These are phyloP conservation scores for Potentilla sterilis DNA, from an alignment of 306 rosid genomes.

Conservation along the genomic window DNA sequence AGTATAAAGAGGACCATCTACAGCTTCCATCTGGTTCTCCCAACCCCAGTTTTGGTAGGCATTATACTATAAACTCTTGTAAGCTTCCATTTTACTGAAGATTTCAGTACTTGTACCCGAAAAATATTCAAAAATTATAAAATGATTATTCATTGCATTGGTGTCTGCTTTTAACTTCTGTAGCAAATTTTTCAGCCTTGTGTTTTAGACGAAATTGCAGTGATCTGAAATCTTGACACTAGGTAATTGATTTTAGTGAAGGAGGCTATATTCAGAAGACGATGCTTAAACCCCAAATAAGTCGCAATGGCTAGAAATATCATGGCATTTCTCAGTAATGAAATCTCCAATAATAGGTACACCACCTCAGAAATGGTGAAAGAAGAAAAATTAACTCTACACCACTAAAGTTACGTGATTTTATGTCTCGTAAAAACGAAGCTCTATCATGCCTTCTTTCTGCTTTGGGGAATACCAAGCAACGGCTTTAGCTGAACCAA, in stretches of 20 bases:
- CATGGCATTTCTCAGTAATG: neutral
- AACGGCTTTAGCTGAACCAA: conserved; percentile 91
- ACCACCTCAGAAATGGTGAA: neutral
- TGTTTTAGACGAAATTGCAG: neutral
- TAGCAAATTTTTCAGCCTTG: neutral
- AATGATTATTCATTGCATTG: neutral
- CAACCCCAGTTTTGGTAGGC: conserved; percentile 68
- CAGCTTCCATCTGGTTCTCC: conserved; percentile 64
- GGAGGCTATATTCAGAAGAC: neutral
- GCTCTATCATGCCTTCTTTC: conserved; percentile 85
- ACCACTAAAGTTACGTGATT: neutral
- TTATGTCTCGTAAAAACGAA: conserved; percentile 78
- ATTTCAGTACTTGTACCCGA: conserved; percentile 15
- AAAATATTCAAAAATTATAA: conserved; percentile 7
- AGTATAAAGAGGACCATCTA: conserved; percentile 68
- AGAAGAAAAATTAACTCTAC: neutral
- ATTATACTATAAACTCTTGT: conserved; percentile 63
- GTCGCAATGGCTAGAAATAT: neutral
- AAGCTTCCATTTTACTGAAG: conserved; percentile 66
- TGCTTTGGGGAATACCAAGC: conserved; percentile 94
- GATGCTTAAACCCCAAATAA: neutral
- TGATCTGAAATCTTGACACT: too few species aligned
- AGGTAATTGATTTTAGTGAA: neutral
- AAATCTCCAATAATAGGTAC: neutral
- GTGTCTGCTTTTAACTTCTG: neutral